phyloP scores from a whole-genome alignment of 2,329 filamentous ascomycete genomes.

The Ilyonectria destructans region DNA sequence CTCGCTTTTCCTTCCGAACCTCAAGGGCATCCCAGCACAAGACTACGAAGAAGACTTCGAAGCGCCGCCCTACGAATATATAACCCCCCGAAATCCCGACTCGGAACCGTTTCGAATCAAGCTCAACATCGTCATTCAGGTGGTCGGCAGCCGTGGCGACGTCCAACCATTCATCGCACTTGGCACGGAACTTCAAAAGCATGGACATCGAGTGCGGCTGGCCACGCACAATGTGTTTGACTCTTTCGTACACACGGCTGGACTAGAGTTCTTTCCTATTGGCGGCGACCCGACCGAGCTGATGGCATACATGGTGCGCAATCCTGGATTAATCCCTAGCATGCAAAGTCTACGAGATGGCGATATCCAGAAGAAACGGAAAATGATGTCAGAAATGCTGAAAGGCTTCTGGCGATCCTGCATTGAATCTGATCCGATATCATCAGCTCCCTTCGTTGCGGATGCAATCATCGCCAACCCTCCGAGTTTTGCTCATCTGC shows the following conservation, averaged over 20 bases:
- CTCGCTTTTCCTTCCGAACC: background rate
- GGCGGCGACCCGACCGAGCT: slow-evolving; percentile 37
- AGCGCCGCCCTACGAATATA: background rate
- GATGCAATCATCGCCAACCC: slow-evolving; percentile 28
- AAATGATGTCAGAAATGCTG: slow-evolving; percentile 23
- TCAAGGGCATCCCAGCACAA: background rate
- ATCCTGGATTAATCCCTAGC: slow-evolving; percentile 8
- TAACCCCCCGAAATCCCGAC: background rate
- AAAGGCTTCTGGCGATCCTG: slow-evolving; percentile 17
- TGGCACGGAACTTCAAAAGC: slow-evolving; percentile 26
- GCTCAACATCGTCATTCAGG: slow-evolving; percentile 38
- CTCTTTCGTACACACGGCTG: slow-evolving; percentile 4
- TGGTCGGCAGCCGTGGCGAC: slow-evolving; percentile 36
- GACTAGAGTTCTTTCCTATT: slow-evolving; percentile 27
- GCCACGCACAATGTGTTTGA: slow-evolving; percentile 35
- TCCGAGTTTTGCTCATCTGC: slow-evolving; percentile 28
- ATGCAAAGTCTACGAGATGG: slow-evolving; percentile 17
- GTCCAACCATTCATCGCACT: slow-evolving; percentile 38
- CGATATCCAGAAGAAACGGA: slow-evolving; percentile 19
- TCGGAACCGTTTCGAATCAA: background rate
- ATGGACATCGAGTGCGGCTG: slow-evolving; percentile 37
- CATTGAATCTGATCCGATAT: background rate
- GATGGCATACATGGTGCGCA: slow-evolving; percentile 23
- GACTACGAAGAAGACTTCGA: background rate
- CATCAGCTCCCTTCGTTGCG: slow-evolving; percentile 4